Base-by-base conservation (phyloP, 2,329 filamentous ascomycete genomes). In the Trichoderma oligosporum region DNA sequence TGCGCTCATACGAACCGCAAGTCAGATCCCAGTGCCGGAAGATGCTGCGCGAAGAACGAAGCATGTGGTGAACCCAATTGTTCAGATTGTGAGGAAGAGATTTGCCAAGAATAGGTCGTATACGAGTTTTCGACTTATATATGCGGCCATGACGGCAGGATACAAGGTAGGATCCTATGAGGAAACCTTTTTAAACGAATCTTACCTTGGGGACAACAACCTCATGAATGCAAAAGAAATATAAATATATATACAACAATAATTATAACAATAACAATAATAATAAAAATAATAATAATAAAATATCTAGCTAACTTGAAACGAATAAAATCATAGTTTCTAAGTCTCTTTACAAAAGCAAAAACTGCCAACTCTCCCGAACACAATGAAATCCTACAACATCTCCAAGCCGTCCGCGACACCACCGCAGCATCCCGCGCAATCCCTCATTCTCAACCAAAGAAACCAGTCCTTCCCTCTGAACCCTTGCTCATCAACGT, bases 111-210 rank as follows among this genome's bases (percentile, higher is more conserved):
- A 90, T 68, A 74, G 73, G 42, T 69, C 76, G 45, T 77, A 86
- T 57, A 80, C 76, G 11, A 87, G 84, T 62, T 73, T 78, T 1
- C 78, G 83, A 16, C 76, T 88, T 35, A 74, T 90, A 22, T 78
- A 80, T 48, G 75, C 82, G 2, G 81, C 83, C 7, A 82, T 93
- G 64, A 73, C 80, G 31, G 81, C 82, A 24, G 89, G 88, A 22
- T 92, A 92, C 73, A 81, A 83, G 71, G 83, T 84, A 2, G 0
- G 38, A 8, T n/a, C n/a, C n/a, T n/a, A n/a, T 5, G 22, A 25
- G 24, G 39, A 42, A 18, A 27, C 22, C 39, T 16, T 25, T 24
- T n/a, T 31, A 0, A 18, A 9, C 8, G 20, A 2, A 20, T 1
- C 2, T 16, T 20, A 9, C 1, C 5, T 39, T 4, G 9, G 22